Conservation (phyloP, 768 basidiomycete genomes). For the Auricularia cornea region DNA sequence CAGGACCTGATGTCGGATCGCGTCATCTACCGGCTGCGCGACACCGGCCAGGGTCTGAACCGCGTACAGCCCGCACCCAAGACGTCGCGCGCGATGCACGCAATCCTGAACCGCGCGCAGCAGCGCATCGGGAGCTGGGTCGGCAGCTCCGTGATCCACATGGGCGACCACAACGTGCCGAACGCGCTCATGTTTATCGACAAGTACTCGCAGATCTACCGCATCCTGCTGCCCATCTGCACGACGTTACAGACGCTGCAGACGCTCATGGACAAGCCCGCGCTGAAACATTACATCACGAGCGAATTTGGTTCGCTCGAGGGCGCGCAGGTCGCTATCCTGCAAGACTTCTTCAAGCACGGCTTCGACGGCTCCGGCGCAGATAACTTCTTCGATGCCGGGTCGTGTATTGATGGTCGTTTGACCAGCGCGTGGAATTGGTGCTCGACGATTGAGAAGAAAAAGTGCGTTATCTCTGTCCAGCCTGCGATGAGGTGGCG, state of each 20-base stretch:
- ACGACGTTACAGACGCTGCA: conserved; percentile 72
- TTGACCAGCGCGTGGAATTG: conserved; percentile 90
- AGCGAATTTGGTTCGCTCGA: conserved; percentile 75
- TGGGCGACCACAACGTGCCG: conserved; percentile 65
- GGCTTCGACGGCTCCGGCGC: conserved; percentile 89
- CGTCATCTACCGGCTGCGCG: conserved; percentile 68
- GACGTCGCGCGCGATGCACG: conserved; percentile 86
- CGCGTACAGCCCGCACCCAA: conserved; percentile 82
- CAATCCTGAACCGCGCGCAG: conserved; percentile 76
- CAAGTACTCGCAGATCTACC: conserved; percentile 89
- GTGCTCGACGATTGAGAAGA: conserved; percentile 81
- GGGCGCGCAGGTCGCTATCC: conserved; percentile 57
- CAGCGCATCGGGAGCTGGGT: conserved; percentile 75
- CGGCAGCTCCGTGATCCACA: conserved; percentile 65
- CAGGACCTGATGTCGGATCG: conserved; percentile 73
- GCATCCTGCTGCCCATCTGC: conserved; percentile 81
- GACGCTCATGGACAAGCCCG: conserved; percentile 54
- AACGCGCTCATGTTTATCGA: conserved; percentile 84
- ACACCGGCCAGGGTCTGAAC: conserved; percentile 87
- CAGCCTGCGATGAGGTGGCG: conserved; percentile 42
- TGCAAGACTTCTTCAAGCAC: conserved; percentile 80
- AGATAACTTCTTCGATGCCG: conserved; percentile 84
- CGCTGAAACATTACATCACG: conserved; percentile 67
- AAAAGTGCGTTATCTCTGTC: conserved; percentile 73
- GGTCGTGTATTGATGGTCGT: conserved; percentile 68